Conservation (phyloP, 2,329 filamentous ascomycete genomes). For the Plenodomus tracheiphilus region DNA sequence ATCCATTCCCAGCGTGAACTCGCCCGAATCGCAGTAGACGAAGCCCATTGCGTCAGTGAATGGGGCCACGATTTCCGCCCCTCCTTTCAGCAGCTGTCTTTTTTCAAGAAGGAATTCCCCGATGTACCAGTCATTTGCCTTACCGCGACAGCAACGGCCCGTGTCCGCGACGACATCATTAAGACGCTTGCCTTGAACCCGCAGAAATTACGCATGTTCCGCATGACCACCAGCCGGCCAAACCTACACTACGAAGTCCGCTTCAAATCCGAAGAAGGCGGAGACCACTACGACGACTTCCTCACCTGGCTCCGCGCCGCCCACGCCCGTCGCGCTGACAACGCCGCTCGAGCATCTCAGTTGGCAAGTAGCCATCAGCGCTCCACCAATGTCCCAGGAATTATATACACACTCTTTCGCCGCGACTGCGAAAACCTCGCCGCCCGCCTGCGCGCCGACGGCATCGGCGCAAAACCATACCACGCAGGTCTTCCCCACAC, state of each 20-base stretch:
- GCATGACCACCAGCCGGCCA: slow-evolving; percentile 78
- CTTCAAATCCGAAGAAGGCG: slow-evolving; percentile 74
- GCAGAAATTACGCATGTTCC: slow-evolving; percentile 70
- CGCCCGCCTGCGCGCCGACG: slow-evolving; percentile 65
- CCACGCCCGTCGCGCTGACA: slow-evolving; percentile 67
- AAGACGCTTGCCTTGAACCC: slow-evolving; percentile 69
- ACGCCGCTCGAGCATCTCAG: slow-evolving; percentile 60
- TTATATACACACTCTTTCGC: slow-evolving; percentile 77
- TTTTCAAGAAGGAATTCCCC: slow-evolving; percentile 81
- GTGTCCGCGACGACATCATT: slow-evolving; percentile 82
- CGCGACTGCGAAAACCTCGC: slow-evolving; percentile 75
- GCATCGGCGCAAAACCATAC: slow-evolving; percentile 74
- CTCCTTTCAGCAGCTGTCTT: slow-evolving; percentile 83
- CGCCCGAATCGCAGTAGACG: slow-evolving; percentile 86
- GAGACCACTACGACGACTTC: slow-evolving; percentile 73
- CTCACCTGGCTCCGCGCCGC: slow-evolving; percentile 75
- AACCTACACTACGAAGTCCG: slow-evolving; percentile 92
- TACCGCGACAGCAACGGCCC: slow-evolving; percentile 84
- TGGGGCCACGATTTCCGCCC: slow-evolving; percentile 98
- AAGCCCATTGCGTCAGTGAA: slow-evolving; percentile 96
- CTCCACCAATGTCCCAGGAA: slow-evolving; percentile 69
- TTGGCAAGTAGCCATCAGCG: slow-evolving; percentile 57
- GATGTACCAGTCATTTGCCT: slow-evolving; percentile 89
- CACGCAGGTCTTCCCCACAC: slow-evolving; percentile 68
- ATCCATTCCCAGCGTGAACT: slow-evolving; percentile 82